Base-by-base conservation (phyloP, 2,329 filamentous ascomycete species). In the Biscogniauxia sp. region DNA sequence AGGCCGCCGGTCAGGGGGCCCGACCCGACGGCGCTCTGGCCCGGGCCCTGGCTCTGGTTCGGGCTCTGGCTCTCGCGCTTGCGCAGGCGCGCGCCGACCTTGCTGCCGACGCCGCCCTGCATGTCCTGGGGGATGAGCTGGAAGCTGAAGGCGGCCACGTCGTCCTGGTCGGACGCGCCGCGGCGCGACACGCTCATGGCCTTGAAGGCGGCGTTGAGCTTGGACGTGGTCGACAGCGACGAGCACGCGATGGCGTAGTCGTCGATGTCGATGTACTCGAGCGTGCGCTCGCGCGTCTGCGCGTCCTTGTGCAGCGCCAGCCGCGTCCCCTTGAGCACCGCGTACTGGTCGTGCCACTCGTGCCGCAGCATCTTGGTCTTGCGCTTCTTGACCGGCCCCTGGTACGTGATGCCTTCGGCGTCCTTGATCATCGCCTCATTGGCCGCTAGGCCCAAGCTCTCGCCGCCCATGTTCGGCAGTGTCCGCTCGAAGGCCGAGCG, bases 321-420 rank as follows among this genome's bases (percentile, higher is more conserved):
- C 26, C 86, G 84, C 25, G 88, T 91, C 61, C 89, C 89, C 69
- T 88, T 88, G 64, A 97, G 88, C 25, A 91, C 92, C 75, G 95
- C 96, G 79, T 94, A 95, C 68, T 92, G 89, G 74, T 96, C 91
- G 71, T 93, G 87, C 93, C 93, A 97, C 78, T 97, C 93, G 75
- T 96, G 91, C 51, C 92, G 91, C 62, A 97, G 85, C 80, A 97
- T 88, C 71, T 88, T 88, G 37, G 90, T 96, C 79, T 92, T 92
- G 72, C 94, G 91, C 82, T 96, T 97, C 82, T 92, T 93, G 87
- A 99, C 96, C 76, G 88, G 93, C 1, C 95, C 95, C 55, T 91
- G 86, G 75, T 93, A 91, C 37, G 86, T 85, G 64, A 89, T 77
- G 59, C 86, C 85, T 57, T 82, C 78, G 55, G 74, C 71, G 61